These are phyloP conservation scores for Mucor velutinosus DNA, from an alignment of 371 early-diverging fungal species.

Conservation along the genomic window DNA sequence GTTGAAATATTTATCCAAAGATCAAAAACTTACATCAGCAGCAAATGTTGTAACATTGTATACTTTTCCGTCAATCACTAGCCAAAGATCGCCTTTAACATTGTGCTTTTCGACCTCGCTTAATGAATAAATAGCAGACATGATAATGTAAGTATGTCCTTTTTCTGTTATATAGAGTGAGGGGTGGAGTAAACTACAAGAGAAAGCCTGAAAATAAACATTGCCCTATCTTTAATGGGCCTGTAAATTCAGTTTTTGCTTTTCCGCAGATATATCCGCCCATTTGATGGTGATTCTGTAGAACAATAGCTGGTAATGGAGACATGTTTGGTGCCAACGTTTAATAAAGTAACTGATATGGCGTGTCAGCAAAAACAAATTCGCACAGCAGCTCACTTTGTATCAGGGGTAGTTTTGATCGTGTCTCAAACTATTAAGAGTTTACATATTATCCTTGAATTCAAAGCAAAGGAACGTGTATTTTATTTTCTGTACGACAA, in stretches of 20 bases:
- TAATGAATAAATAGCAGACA: constrained; percentile 13
- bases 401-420: too few species aligned
- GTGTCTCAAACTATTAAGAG: not conserved
- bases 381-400: too few species aligned
- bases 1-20: not conserved
- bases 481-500: not conserved
- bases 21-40: constrained; percentile 53
- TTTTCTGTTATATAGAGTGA: not conserved
- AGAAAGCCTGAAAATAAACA: not conserved
- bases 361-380: not conserved
- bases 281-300: not conserved
- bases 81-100: constrained; percentile 61
- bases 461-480: not conserved
- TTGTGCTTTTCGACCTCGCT: constrained; percentile 64
- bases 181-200: not conserved
- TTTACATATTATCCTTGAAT: not conserved
- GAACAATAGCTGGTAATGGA: not conserved
- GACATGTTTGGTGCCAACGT: not conserved
- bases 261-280: not conserved
- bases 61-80: constrained; percentile 78
- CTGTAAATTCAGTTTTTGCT: not conserved
- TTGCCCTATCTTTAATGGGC: not conserved
- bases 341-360: not conserved
- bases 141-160: not conserved
- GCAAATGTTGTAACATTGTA: constrained; percentile 83